phyloP scores from a whole-genome alignment of 2,329 filamentous ascomycete species.

The Aspergillus calidoustus region DNA sequence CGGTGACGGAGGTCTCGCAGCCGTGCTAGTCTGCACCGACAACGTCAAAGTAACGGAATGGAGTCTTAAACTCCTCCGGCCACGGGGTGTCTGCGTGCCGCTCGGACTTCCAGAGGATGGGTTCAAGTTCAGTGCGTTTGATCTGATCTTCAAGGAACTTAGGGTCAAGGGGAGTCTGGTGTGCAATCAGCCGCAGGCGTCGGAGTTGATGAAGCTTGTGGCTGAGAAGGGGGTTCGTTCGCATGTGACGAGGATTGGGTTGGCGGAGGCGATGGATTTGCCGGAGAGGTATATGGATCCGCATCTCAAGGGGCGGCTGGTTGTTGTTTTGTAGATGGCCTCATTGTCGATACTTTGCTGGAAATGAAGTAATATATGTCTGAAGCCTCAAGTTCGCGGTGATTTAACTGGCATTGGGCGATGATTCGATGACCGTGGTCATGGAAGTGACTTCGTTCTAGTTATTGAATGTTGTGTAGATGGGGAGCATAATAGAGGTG shows the following conservation, averaged over 20 bases:
- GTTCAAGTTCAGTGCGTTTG: conserved; percentile 15
- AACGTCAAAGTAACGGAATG: conserved; percentile 11
- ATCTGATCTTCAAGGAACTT: conserved; percentile 17
- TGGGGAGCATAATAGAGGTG: too few relatives aligned
- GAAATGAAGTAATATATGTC: too few relatives aligned
- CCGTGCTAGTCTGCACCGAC: conserved; percentile 18
- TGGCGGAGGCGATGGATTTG: conserved; percentile 5
- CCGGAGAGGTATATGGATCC: conserved; percentile 9
- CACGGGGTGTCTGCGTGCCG: conserved; percentile 13
- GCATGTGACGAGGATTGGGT: background rate
- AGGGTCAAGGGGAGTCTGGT: conserved; percentile 14
- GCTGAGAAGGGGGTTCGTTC: conserved; percentile 4
- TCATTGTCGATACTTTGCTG: background rate
- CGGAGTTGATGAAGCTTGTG: conserved; percentile 17
- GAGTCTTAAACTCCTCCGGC: conserved; percentile 12
- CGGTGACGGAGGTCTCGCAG: background rate
- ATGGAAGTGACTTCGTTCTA: too few relatives aligned
- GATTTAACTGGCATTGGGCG: too few relatives aligned
- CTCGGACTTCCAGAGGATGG: conserved; percentile 14
- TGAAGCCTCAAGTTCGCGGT: too few relatives aligned
- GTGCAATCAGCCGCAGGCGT: background rate
- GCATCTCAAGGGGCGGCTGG: conserved; percentile 6
- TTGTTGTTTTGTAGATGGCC: background rate
- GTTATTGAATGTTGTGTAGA: too few relatives aligned
- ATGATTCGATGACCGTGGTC: too few relatives aligned